Base-by-base conservation (phyloP, 768 basidiomycete species). In the Lactifluus hygrophoroides region DNA sequence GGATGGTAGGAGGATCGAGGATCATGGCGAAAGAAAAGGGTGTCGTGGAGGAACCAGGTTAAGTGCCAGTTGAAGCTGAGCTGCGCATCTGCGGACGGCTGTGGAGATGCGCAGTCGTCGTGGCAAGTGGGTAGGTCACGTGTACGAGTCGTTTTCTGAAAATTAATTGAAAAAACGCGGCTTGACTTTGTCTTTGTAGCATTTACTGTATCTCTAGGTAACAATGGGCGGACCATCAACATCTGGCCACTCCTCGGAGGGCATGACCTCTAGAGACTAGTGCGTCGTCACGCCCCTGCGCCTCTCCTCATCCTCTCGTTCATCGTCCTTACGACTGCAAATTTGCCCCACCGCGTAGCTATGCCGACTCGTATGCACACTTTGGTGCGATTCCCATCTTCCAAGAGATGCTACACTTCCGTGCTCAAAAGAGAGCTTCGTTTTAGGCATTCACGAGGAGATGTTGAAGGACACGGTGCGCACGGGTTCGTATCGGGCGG, bases 391-490 rank as follows among this genome's bases (percentile, higher is more conserved):
- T 70, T 35, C 47, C 14, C 32, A 17, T 50, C 2, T 37, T 16
- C 46, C 21, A n/a, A 43, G 48, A 21, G 27, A 25, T 23, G 40
- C 23, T 11, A 21, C 14, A 13, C 21, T 21, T 58, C 25, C 30
- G 14, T 32, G 10, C 43, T 46, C 43, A 44, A 46, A 19, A 11
- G 10, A n/a, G n/a, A n/a, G 8, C 34, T 30, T 62, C 11, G 10
- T 32, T 37, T 21, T 66, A 96, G 93, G 94, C 58, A 96, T 97
- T 66, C 94, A 97, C 71, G 94, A 98, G 75, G 96, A 99, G 76
- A 99, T 99, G 96, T 75, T 99, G 72, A 99, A 99, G 74, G 96
- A 99, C 74, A 75, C 77, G 38, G 93, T 99, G 65, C 87, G 96
- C 61, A 99, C 96, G 45, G 85, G 92, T 34, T 91, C 94, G 43